Evolutionary conservation across 2,329 filamentous ascomycete species (phyloP), one percentile per base, ranked within the genome.

Genomic region (Aspergillus intermedius): DNA sequence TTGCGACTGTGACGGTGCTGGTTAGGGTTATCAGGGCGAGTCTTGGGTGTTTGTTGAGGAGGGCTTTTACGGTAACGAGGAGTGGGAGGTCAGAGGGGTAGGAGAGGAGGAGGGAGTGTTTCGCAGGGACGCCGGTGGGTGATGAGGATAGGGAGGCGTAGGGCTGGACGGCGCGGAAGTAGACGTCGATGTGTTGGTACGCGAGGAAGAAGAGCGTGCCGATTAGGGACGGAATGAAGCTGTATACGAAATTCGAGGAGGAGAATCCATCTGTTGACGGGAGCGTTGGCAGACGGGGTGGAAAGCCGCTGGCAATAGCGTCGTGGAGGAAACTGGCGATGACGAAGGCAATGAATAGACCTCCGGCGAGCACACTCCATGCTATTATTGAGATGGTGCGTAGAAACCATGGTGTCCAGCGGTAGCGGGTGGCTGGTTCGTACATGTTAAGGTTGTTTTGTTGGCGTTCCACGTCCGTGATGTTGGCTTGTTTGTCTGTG

Each of bases 161-260:
- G 1, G 81, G 79, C 46, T 80, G 76, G 1, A 84, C 69, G 2
- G 78, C 72, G 44, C 82, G 79, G 60, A 81, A 75, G 49, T 80
- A 78, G 54, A 79, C 74, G 60, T 84, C 81, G 53, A 84, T 73
- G 6, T 79, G 76, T 45, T 82, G 74, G 70, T 80, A 78, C 45
- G 74, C 67, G 19, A 84, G 77, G 60, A 83, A 81, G 40, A 83
- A 70, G 28, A 83, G 60, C 47, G 75, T 79, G 1, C 77, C 82
- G 37, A 84, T 75, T 3, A 82, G 49, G 0, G 76, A 70, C 0
- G 82, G 82, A 17, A 85, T 63, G 55, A 85, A 84, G 54, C 78
- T 81, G 72, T 90, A 96, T 45, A 95, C 72, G 70, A 96, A 96
- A 68, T 95, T 89, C 44, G 89, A 88, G 0, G 87, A 76, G 1